These are phyloP conservation scores for Fusarium xyrophilum DNA, from an alignment of 2,329 filamentous ascomycete species.

Conservation along the genomic window DNA sequence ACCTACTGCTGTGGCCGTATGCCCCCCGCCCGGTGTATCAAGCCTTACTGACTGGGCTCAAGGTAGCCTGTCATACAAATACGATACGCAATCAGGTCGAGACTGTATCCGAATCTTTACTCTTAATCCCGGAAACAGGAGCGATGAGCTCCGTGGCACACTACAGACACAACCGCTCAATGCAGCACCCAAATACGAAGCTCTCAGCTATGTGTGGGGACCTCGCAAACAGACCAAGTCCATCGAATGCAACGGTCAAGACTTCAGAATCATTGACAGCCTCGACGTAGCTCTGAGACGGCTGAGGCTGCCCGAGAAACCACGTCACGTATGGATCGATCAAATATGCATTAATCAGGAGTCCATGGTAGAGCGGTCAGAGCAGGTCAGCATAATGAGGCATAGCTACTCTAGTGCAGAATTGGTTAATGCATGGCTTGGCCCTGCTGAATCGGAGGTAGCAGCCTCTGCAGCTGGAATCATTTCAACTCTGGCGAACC, in stretches of 20 bases:
- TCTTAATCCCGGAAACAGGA: neutral
- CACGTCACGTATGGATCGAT: neutral
- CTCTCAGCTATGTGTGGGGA: neutral
- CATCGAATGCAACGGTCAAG: neutral
- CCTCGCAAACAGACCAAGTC: neutral
- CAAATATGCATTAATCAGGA: neutral
- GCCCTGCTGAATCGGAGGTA: neutral
- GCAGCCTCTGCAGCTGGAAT: neutral
- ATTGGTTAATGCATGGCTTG: neutral
- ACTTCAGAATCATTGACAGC: neutral
- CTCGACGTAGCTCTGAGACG: neutral
- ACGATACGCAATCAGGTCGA: neutral
- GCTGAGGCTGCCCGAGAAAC: rapidly evolving
- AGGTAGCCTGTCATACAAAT: neutral
- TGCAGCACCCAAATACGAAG: neutral
- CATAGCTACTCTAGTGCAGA: neutral
- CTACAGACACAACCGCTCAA: rapidly evolving
- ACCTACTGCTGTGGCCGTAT: rapidly evolving
- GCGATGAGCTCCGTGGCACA: neutral
- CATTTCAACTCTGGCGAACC: neutral
- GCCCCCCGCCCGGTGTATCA: rapidly evolving
- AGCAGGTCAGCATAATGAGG: neutral
- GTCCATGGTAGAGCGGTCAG: neutral
- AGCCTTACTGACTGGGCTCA: neutral
- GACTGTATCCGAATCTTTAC: neutral